These are phyloP conservation scores for Oxytropis ochrocephala DNA, from an alignment of 306 rosid genomes.

Conservation along the genomic window DNA sequence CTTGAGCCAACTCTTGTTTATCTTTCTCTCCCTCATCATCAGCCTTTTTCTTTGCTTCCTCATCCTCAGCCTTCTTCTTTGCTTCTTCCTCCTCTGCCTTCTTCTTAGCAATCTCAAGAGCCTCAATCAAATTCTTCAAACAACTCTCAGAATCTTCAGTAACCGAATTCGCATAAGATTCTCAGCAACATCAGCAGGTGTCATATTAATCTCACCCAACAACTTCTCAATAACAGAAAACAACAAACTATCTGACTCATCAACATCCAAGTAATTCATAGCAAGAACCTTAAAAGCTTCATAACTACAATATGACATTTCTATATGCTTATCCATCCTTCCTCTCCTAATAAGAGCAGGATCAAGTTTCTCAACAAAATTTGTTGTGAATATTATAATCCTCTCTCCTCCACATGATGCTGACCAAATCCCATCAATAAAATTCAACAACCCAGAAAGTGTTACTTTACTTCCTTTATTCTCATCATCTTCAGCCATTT, in stretches of 20 bases:
- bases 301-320: slow-evolving; percentile 44
- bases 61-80: slow-evolving; percentile 23
- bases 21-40: too few relatives aligned
- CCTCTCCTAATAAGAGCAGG: too few relatives aligned
- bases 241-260: slow-evolving; percentile 26
- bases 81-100: slow-evolving; percentile 13
- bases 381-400: too few relatives aligned
- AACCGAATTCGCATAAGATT: slow-evolving; percentile 42
- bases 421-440: too few relatives aligned
- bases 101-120: background rate
- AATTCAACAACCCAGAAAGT: too few relatives aligned
- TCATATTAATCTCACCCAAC: slow-evolving; percentile 35
- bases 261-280: slow-evolving; percentile 47
- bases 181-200: slow-evolving; percentile 70
- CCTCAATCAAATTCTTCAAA: too few relatives aligned
- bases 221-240: slow-evolving; percentile 22
- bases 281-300: slow-evolving; percentile 55
- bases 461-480: too few relatives aligned
- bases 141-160: slow-evolving; percentile 18
- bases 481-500: too few relatives aligned
- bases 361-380: too few relatives aligned
- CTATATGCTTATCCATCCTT: too few relatives aligned
- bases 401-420: too few relatives aligned
- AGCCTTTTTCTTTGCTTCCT: slow-evolving; percentile 1
- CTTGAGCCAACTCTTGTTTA: background rate